A percentile compares a stretch with the other conserved stretches of the same genome.
Evolutionary conservation across 2,329 filamentous ascomycete genomes (phyloP).

Genomic region (Ciborinia camelliae): DNA sequence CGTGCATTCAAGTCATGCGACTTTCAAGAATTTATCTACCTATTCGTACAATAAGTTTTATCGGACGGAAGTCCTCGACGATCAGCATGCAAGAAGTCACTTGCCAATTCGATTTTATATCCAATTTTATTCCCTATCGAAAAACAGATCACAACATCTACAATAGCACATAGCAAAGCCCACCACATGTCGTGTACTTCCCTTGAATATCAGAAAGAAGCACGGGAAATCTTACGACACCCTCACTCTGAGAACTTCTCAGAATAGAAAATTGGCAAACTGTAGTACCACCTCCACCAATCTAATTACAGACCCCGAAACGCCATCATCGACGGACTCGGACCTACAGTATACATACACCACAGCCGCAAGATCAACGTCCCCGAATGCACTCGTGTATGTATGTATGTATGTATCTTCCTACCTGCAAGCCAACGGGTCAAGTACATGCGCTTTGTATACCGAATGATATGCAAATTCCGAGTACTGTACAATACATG

Average conservation of each 20-base stretch:
- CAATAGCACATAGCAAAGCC: background rate
- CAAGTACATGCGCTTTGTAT: background rate
- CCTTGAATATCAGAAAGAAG: background rate
- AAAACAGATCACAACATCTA: background rate
- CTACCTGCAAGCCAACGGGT: conserved; percentile 10
- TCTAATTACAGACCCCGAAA: conserved; percentile 15
- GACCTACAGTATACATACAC: conserved; percentile 5
- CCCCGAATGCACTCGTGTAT: conserved; percentile 9
- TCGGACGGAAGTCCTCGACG: conserved; percentile 15
- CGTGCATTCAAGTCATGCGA: conserved; percentile 16
- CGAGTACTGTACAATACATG: background rate
- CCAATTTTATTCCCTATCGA: conserved; percentile 10
- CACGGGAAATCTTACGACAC: conserved; percentile 3
- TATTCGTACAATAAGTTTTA: background rate
- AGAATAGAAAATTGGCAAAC: conserved; percentile 9
- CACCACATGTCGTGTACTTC: background rate
- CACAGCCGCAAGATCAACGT: conserved; percentile 18
- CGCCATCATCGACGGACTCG: conserved; percentile 16
- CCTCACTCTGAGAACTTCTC: background rate
- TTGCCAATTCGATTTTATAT: conserved; percentile 12
- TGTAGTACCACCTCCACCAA: conserved; percentile 3
- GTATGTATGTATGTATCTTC: conserved; percentile 1
- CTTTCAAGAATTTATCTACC: background rate
- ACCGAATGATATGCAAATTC: background rate
- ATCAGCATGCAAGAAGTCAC: conserved; percentile 19